Evolutionary conservation across 1,284 basidiomycete genomes (phyloP).

Genomic region (Trametes hirsuta): DNA sequence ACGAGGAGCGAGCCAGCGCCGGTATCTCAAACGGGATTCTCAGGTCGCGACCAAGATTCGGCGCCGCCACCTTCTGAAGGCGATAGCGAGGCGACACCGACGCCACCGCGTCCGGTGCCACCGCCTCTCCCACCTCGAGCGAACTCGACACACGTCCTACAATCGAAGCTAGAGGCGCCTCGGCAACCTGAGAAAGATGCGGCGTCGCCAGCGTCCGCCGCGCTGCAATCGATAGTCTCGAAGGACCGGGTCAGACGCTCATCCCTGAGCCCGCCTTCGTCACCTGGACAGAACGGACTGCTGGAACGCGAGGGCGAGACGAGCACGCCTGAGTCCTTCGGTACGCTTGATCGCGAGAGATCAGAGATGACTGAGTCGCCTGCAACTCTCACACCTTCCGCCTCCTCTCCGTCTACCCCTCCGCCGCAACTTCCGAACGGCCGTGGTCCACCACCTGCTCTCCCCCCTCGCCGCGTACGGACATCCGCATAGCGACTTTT

Average conservation of each 20-base stretch:
- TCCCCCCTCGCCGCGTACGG: slow-evolving; percentile 28
- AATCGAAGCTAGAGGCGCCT: slow-evolving; percentile 29
- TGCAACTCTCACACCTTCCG: slow-evolving; percentile 12
- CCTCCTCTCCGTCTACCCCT: slow-evolving; percentile 15
- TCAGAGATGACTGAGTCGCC: slow-evolving; percentile 12
- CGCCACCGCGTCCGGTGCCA: slow-evolving; percentile 39
- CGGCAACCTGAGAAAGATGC: slow-evolving; percentile 28
- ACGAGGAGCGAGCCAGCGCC: slow-evolving; percentile 27
- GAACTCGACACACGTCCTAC: slow-evolving; percentile 34
- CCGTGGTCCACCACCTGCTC: slow-evolving; percentile 27
- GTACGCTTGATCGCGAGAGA: slow-evolving; percentile 3
- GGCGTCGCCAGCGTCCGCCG: slow-evolving; percentile 50
- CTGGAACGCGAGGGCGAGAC: slow-evolving; percentile 9
- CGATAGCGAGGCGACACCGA: slow-evolving; percentile 18
- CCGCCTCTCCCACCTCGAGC: slow-evolving; percentile 66
- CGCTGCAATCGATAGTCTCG: slow-evolving; percentile 56
- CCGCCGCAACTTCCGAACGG: slow-evolving; percentile 9
- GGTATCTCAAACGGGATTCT: slow-evolving; percentile 31
- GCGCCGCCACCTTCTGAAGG: slow-evolving; percentile 26
- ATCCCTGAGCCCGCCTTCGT: slow-evolving; percentile 27
- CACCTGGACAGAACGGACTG: slow-evolving; percentile 13
- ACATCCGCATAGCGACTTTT: slow-evolving; percentile 13
- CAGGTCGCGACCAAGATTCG: slow-evolving; percentile 36
- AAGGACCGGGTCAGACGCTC: slow-evolving; percentile 44
- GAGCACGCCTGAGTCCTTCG: slow-evolving; percentile 5